phyloP scores from a whole-genome alignment of 495 filamentous ascomycete genomes.

The Stereocaulon alpinum region DNA sequence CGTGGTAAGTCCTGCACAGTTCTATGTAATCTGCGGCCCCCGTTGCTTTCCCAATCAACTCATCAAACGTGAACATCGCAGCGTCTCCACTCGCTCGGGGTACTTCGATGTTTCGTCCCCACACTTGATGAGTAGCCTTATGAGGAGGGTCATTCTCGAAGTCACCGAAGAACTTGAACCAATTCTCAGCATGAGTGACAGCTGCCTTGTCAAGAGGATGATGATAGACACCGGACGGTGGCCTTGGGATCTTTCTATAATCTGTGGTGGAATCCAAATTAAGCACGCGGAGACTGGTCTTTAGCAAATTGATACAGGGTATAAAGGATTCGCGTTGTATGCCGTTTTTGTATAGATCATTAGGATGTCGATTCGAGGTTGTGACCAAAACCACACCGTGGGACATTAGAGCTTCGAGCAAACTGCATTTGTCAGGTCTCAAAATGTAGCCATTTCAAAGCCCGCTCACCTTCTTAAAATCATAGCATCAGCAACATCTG shows the following conservation, averaged over 20 bases:
- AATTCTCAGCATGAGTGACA: conserved; percentile 72
- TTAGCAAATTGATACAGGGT: conserved; percentile 86
- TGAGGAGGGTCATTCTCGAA: conserved; percentile 66
- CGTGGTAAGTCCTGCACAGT: conserved; percentile 78
- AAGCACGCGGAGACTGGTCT: conserved; percentile 70
- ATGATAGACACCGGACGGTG: conserved; percentile 85
- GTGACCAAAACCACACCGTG: conserved; percentile 95
- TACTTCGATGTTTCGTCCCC: conserved; percentile 83
- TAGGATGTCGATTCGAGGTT: conserved; percentile 92
- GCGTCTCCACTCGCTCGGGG: conserved; percentile 79
- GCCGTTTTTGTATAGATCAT: conserved; percentile 95
- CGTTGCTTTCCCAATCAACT: conserved; percentile 77
- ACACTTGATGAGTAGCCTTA: conserved; percentile 69
- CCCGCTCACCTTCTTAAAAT: conserved; percentile 60
- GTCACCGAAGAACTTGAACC: conserved; percentile 91
- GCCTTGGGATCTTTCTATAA: conserved; percentile 92
- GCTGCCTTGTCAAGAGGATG: conserved; percentile 75
- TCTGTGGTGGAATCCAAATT: conserved; percentile 93
- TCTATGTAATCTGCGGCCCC: conserved; percentile 94
- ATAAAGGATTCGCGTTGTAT: conserved; percentile 93
- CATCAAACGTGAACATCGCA: conserved; percentile 80
- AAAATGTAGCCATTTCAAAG: background rate
- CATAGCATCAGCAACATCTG: conserved; percentile 98
- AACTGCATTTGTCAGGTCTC: conserved; percentile 34
- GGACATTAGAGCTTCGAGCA: conserved; percentile 82